A percentile compares a stretch with the other conserved stretches of the same genome.
Evolutionary conservation across 441 rosid genomes (phyloP).

Genomic region (Capsella rubella): DNA sequence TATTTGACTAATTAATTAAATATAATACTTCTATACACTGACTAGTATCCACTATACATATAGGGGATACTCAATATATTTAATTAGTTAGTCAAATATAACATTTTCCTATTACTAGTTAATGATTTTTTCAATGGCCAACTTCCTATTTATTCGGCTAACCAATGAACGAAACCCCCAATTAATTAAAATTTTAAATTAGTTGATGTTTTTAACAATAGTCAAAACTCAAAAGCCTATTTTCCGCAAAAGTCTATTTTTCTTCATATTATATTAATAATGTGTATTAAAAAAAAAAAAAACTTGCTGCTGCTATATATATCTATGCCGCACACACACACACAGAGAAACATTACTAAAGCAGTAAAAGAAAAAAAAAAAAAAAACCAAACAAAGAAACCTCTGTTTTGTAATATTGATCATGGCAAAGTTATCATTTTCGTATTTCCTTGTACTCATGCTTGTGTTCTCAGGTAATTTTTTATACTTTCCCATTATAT

Average conservation of each 20-base stretch:
- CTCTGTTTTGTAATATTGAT: not conserved
- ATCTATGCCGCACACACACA: too few relatives aligned
- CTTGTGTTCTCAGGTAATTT: conserved; percentile 31
- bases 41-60: too few relatives aligned
- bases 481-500: not conserved
- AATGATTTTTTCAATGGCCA: conserved; percentile 5
- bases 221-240: not conserved
- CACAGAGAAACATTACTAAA: too few relatives aligned
- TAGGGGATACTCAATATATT: too few relatives aligned
- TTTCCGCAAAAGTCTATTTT: too few relatives aligned
- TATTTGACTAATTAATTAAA: too few relatives aligned
- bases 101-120: not conserved
- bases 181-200: not conserved
- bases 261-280: too few relatives aligned
- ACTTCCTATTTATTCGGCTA: not conserved
- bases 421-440: conserved; percentile 28
- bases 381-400: not conserved
- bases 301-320: too few relatives aligned
- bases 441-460: conserved; percentile 3
- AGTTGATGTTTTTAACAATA: not conserved
- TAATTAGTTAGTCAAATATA: too few relatives aligned
- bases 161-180: not conserved
- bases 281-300: too few relatives aligned
- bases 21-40: too few relatives aligned
- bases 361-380: not conserved